These are phyloP conservation scores for Aschersonia sp. DNA, from an alignment of 2,329 filamentous ascomycete genomes.

Conservation along the genomic window DNA sequence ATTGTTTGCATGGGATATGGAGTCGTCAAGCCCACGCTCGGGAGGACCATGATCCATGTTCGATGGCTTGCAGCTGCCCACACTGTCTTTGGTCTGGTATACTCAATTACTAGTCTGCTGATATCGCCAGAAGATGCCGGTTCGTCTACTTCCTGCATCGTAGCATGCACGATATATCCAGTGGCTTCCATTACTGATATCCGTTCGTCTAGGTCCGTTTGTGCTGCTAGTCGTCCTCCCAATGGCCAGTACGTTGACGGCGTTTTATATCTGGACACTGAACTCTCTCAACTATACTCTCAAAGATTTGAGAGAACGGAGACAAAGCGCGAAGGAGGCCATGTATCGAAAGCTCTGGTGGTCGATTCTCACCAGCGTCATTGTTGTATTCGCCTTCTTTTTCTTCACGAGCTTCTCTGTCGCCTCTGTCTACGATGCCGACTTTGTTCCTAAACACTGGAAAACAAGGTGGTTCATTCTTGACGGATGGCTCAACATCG, in stretches of 20 bases:
- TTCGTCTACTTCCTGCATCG: conserved; percentile 17
- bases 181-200: no score
- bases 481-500: conserved; percentile 92
- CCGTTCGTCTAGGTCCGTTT: conserved; percentile 47
- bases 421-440: conserved; percentile 66
- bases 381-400: conserved; percentile 96
- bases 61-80: conserved; percentile 83
- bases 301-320: conserved; percentile 88
- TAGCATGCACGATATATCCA: no score
- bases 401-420: conserved; percentile 97
- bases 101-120: conserved; percentile 77
- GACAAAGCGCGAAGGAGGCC: conserved; percentile 79
- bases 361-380: conserved; percentile 82
- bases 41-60: conserved; percentile 87
- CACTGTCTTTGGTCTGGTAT: conserved; percentile 89
- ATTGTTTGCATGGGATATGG: conserved; percentile 99
- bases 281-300: conserved; percentile 91
- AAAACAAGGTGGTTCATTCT: conserved; percentile 94
- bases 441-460: conserved; percentile 95
- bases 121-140: conserved; percentile 77
- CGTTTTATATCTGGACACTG: conserved; percentile 97
- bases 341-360: conserved; percentile 99
- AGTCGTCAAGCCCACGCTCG: conserved; percentile 86
- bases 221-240: conserved; percentile 89
- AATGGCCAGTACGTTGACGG: conserved; percentile 79